Conservation (phyloP, 805 yeast genomes). For the Starmera quercuum region DNA sequence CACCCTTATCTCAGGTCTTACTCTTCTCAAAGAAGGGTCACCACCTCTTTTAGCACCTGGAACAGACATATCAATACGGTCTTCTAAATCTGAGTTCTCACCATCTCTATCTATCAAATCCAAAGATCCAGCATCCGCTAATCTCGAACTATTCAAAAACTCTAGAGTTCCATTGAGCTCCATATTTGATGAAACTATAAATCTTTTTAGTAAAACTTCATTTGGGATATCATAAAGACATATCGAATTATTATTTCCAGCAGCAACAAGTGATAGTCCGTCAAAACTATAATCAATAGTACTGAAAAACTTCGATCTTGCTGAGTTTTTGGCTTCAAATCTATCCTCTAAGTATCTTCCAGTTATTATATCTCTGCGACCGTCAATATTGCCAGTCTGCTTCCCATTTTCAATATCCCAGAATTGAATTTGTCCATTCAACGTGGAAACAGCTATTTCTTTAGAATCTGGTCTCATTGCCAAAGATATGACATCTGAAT, state of each 20-base stretch:
- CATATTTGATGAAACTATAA: conserved; percentile 85
- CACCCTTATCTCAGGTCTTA: conserved; percentile 79
- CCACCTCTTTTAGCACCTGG: conserved; percentile 85
- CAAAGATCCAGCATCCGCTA: conserved; percentile 84
- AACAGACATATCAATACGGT: conserved; percentile 61
- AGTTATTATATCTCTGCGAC: conserved; percentile 74
- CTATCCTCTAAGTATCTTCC: conserved; percentile 83
- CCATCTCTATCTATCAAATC: conserved; percentile 81
- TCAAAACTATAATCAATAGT: conserved; percentile 82
- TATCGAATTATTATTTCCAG: conserved; percentile 86
- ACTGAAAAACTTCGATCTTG: conserved; percentile 78
- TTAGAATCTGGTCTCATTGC: conserved; percentile 91
- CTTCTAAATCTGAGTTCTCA: conserved; percentile 80
- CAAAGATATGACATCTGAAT: conserved; percentile 75
- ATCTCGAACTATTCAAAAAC: conserved; percentile 65
- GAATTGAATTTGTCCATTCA: conserved; percentile 79
- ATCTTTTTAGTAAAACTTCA: conserved; percentile 77
- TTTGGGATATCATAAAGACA: conserved; percentile 87
- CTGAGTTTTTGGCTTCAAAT: conserved; percentile 71
- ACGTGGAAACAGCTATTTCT: conserved; percentile 77
- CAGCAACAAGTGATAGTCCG: conserved; percentile 83
- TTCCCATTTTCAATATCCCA: conserved; percentile 80
- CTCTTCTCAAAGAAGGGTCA: conserved; percentile 68
- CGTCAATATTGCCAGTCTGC: conserved; percentile 79
- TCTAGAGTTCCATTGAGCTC: conserved; percentile 81